These are phyloP conservation scores for Epichloe coenophiala DNA, from an alignment of 2,329 filamentous ascomycete species.

Conservation along the genomic window DNA sequence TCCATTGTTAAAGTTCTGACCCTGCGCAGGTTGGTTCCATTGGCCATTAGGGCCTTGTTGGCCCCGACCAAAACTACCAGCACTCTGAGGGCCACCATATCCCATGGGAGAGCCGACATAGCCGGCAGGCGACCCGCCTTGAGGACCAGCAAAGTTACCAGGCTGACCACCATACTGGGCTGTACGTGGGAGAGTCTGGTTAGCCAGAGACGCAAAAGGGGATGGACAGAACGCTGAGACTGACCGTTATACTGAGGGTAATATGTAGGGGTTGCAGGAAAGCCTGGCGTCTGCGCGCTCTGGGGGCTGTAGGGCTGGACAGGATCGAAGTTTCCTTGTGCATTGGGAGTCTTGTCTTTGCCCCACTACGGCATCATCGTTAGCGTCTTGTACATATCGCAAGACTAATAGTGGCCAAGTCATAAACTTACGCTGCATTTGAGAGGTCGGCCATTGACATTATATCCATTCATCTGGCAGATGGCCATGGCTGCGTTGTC, in stretches of 20 bases:
- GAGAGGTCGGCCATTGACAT: slow-evolving; percentile 88
- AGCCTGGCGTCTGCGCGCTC: slow-evolving; percentile 57
- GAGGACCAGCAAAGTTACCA: slow-evolving; percentile 49
- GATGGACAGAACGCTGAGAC: slow-evolving; percentile 15
- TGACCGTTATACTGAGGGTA: slow-evolving; percentile 89
- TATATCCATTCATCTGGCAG: slow-evolving; percentile 94
- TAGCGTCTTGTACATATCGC: not conserved
- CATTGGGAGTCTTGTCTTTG: slow-evolving; percentile 88
- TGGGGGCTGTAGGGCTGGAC: slow-evolving; percentile 59
- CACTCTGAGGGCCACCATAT: slow-evolving; percentile 59
- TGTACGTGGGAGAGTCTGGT: slow-evolving; percentile 9
- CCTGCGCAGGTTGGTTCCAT: slow-evolving; percentile 38
- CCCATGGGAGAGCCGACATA: slow-evolving; percentile 57
- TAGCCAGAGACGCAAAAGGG: slow-evolving; percentile 1
- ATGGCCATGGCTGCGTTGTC: slow-evolving; percentile 98
- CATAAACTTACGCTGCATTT: slow-evolving; percentile 85
- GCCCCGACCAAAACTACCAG: slow-evolving; percentile 75
- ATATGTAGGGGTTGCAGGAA: slow-evolving; percentile 69
- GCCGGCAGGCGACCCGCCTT: slow-evolving; percentile 46
- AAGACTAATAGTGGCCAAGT: slow-evolving; percentile 12
- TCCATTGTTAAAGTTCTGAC: slow-evolving; percentile 46
- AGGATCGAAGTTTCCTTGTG: slow-evolving; percentile 54
- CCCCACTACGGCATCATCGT: slow-evolving; percentile 58
- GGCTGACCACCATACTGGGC: slow-evolving; percentile 52
- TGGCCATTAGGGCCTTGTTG: slow-evolving; percentile 43